A percentile compares a stretch with the other conserved stretches of the same genome.
These are phyloP conservation scores for Capsicum baccatum DNA, from an alignment of 257 asterid genomes.

Conservation along the genomic window DNA sequence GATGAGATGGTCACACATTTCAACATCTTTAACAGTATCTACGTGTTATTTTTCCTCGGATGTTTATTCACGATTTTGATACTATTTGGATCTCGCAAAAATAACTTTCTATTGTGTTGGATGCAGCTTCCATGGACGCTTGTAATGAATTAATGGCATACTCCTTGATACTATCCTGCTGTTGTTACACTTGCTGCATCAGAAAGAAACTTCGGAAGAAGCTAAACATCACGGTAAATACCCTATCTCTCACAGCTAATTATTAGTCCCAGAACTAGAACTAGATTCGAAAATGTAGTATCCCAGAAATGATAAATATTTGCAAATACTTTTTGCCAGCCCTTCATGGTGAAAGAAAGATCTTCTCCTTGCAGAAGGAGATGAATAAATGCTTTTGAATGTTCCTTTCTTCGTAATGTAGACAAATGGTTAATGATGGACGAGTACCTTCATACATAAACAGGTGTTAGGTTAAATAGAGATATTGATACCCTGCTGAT, in stretches of 20 bases:
- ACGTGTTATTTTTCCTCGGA: background rate
- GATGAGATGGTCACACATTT: too few species aligned
- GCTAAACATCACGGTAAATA: slow-evolving; percentile 64
- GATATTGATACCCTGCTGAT: background rate
- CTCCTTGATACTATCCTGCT: slow-evolving; percentile 79
- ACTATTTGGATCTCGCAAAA: background rate
- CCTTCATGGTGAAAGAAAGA: background rate
- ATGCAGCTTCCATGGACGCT: slow-evolving; percentile 79
- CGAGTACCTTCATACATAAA: background rate
- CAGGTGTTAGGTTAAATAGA: background rate
- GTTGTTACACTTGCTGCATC: slow-evolving; percentile 90
- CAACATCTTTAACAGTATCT: background rate
- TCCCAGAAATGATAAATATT: too few species aligned
- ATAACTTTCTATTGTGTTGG: background rate
- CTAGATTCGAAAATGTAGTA: background rate
- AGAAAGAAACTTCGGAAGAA: slow-evolving; percentile 70
- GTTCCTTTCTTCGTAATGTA: background rate
- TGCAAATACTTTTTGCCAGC: background rate
- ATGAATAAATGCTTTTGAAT: background rate
- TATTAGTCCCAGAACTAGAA: background rate
- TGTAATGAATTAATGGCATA: slow-evolving; percentile 92
- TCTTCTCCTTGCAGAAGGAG: background rate
- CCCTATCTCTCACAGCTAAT: background rate
- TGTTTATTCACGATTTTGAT: background rate
- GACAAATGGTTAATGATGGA: background rate